A percentile compares a stretch with the other conserved stretches of the same genome.
Conservation (phyloP, 257 asterid species). For the Gynochthodes officinalis region DNA sequence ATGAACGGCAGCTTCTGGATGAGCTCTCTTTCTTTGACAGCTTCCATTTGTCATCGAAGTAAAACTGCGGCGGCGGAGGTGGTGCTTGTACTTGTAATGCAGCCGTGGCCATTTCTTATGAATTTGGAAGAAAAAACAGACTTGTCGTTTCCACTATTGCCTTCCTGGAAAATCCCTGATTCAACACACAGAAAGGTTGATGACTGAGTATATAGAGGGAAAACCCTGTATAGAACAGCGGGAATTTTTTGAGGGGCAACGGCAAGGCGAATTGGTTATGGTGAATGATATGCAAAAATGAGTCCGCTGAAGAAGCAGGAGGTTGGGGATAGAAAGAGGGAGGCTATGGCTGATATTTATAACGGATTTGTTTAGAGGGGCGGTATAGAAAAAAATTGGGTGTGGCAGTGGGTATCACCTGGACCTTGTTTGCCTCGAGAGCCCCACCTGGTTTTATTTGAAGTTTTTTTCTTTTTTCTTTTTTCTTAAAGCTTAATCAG, state of each 20-base stretch:
- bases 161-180: background rate
- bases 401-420: conserved; percentile 52
- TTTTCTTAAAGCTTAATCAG: background rate
- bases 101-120: conserved; percentile 15
- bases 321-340: conserved; percentile 2
- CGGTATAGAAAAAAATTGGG: conserved; percentile 12
- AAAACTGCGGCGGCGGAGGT: conserved; percentile 26
- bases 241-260: conserved; percentile 1
- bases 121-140: background rate
- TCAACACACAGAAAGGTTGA: background rate
- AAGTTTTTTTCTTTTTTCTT: conserved; percentile 3
- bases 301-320: conserved; percentile 14
- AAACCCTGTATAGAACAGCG: background rate
- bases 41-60: conserved; percentile 36
- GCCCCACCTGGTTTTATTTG: conserved; percentile 30
- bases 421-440: conserved; percentile 32
- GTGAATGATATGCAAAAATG: conserved; percentile 17
- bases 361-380: conserved; percentile 18
- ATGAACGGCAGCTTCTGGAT: conserved; percentile 24
- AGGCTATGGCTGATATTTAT: conserved; percentile 41
- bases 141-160: background rate
- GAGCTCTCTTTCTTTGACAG: conserved; percentile 33
- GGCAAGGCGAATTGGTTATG: too few species aligned
- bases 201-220: background rate
- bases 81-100: conserved; percentile 14